A percentile compares a stretch with the other conserved stretches of the same genome.
Evolutionary conservation across 208 protist genomes (phyloP).

Genomic region (Borovskyia barvae): DNA sequence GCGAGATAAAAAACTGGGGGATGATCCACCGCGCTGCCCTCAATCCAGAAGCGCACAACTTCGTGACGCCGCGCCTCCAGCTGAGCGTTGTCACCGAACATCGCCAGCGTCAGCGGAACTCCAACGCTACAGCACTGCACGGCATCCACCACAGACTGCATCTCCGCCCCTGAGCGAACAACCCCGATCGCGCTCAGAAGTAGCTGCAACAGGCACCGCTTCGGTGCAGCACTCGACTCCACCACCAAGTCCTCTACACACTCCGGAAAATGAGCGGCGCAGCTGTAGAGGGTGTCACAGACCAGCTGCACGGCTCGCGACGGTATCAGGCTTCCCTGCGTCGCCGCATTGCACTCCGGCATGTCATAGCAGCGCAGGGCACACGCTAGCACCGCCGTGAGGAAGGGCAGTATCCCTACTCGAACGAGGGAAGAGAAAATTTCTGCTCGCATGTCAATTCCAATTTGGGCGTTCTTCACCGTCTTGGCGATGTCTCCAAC

Average conservation of each 20-base stretch:
- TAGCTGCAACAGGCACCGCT: constrained; percentile 32
- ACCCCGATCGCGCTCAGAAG: constrained; percentile 39
- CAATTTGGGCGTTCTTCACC: constrained; percentile 58
- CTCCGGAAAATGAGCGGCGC: constrained; percentile 12
- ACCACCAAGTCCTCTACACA: constrained; percentile 11
- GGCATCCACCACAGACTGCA: constrained; percentile 45
- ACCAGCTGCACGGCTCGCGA: constrained; percentile 20
- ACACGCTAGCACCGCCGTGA: constrained; percentile 22
- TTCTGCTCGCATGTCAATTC: constrained; percentile 42
- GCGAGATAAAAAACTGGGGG: constrained; percentile 42
- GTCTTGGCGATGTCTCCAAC: constrained; percentile 64
- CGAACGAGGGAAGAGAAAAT: constrained; percentile 49
- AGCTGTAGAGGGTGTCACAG: constrained; percentile 24
- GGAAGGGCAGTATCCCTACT: constrained; percentile 37
- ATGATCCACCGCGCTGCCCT: constrained; percentile 25
- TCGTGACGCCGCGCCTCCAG: constrained; percentile 30
- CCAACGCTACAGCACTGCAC: constrained; percentile 26
- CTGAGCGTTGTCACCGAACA: constrained; percentile 19
- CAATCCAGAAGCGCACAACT: constrained; percentile 59
- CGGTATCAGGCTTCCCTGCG: constrained; percentile 11
- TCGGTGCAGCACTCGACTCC: constrained; percentile 7
- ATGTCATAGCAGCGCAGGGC: constrained; percentile 23
- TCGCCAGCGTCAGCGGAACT: constrained; percentile 21
- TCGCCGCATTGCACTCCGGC: background rate
- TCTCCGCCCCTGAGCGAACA: constrained; percentile 26